Conservation (phyloP, 371 early-diverging fungal species). For the Lichtheimia ornata region DNA sequence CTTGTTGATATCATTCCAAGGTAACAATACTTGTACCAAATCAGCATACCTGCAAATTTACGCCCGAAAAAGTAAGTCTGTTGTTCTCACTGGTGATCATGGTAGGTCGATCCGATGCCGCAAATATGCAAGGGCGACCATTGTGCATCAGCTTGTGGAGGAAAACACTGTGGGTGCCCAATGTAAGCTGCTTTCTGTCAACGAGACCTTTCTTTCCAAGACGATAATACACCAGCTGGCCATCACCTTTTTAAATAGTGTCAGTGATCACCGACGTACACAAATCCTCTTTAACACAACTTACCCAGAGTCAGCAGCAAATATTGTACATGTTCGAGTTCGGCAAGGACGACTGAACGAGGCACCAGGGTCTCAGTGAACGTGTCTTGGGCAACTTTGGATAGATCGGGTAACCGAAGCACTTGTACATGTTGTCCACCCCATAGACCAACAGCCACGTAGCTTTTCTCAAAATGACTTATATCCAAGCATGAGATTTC, state of each 20-base stretch:
- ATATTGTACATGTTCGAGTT: slow-evolving; percentile 65
- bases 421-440: slow-evolving; percentile 53
- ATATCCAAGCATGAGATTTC: slow-evolving; percentile 72
- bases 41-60: slow-evolving; percentile 69
- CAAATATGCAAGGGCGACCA: slow-evolving; percentile 69
- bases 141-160: slow-evolving; percentile 56
- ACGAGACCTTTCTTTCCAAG: slow-evolving; percentile 39
- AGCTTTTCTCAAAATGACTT: slow-evolving; percentile 32
- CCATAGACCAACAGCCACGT: slow-evolving; percentile 74
- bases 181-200: slow-evolving; percentile 55
- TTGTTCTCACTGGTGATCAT: slow-evolving; percentile 68
- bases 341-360: slow-evolving; percentile 68
- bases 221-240: slow-evolving; percentile 64
- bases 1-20: not conserved
- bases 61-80: slow-evolving; percentile 74
- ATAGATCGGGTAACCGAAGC: slow-evolving; percentile 54
- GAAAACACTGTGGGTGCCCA: slow-evolving; percentile 71
- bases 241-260: slow-evolving; percentile 60
- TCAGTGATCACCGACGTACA: not conserved
- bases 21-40: not conserved
- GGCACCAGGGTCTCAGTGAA: slow-evolving; percentile 57
- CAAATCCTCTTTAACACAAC: not conserved
- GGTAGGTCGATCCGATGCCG: slow-evolving; percentile 82
- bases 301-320: slow-evolving; percentile 75
- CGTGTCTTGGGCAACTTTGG: slow-evolving; percentile 34